Percentiles rank a stretch among this genome's conserved stretches.
phyloP scores from a whole-genome alignment of 116 monocot genomes.

The Papilionanthe hybrid region DNA sequence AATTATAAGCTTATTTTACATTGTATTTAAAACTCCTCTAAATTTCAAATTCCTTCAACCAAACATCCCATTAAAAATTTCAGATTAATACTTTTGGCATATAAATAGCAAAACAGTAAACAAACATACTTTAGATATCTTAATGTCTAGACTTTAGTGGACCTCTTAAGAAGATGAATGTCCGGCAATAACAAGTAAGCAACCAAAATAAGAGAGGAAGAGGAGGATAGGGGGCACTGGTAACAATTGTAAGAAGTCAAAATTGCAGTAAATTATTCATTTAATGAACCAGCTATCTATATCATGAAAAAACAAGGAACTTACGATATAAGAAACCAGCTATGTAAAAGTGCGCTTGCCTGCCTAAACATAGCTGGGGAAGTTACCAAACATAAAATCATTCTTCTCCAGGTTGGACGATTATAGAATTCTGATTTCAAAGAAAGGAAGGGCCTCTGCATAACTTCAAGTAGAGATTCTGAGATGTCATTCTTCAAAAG shows the following conservation, averaged over 20 bases:
- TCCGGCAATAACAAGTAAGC: not conserved
- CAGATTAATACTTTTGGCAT: too few relatives aligned
- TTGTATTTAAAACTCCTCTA: too few relatives aligned
- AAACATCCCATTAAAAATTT: too few relatives aligned
- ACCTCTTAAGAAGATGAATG: not conserved
- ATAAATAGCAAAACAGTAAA: too few relatives aligned
- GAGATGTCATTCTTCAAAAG: constrained; percentile 66
- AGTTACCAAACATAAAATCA: constrained; percentile 57
- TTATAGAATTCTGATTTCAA: constrained; percentile 59
- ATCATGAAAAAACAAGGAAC: constrained; percentile 20
- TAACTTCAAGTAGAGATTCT: constrained; percentile 39
- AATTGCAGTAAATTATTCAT: not conserved
- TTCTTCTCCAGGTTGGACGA: constrained; percentile 41
- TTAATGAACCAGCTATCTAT: not conserved
- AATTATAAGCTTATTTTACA: too few relatives aligned
- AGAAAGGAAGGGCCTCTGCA: constrained; percentile 63
- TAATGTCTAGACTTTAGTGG: not conserved
- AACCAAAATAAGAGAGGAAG: not conserved
- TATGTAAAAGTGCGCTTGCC: constrained; percentile 57
- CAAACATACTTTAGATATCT: not conserved
- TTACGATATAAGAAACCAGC: constrained; percentile 89
- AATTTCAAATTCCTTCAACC: too few relatives aligned
- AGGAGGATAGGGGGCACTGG: not conserved
- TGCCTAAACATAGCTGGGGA: constrained; percentile 64
- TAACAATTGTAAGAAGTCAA: not conserved